A percentile compares a stretch with the other conserved stretches of the same genome.
phyloP scores from a whole-genome alignment of 345 rosid genomes.

The Isatis tinctoria region DNA sequence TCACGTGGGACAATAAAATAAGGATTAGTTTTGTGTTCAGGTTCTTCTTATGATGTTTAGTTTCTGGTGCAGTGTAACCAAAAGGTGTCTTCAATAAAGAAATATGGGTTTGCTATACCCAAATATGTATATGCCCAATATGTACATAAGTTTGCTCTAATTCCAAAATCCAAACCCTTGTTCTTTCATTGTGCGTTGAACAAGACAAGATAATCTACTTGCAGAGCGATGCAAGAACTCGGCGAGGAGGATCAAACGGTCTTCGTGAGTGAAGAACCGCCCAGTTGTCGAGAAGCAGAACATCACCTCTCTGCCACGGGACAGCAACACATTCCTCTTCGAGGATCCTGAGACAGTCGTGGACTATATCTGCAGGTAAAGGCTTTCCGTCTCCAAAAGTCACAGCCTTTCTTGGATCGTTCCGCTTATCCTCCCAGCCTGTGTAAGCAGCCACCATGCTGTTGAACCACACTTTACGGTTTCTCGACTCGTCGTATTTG shows the following conservation, averaged over 20 bases:
- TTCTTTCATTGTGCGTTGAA: background rate
- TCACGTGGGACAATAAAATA: background rate
- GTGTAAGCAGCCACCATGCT: conserved; percentile 92
- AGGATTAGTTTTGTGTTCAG: background rate
- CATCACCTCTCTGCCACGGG: conserved; percentile 91
- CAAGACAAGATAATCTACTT: conserved; percentile 34
- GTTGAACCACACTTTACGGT: conserved; percentile 83
- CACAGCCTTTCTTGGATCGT: conserved; percentile 69
- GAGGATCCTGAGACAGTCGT: conserved; percentile 57
- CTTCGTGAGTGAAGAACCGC: conserved; percentile 81
- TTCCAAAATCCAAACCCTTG: background rate
- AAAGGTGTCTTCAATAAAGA: background rate
- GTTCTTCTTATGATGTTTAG: conserved; percentile 16
- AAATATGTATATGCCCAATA: background rate
- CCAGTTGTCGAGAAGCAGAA: conserved; percentile 73
- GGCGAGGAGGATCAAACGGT: conserved; percentile 71
- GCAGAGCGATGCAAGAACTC: conserved; percentile 81
- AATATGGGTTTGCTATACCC: background rate
- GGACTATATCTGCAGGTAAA: conserved; percentile 54
- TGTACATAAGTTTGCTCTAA: background rate
- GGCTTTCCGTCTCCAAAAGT: conserved; percentile 69
- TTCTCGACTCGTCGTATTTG: conserved; percentile 54
- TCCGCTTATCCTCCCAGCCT: conserved; percentile 76
- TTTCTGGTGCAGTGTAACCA: background rate
- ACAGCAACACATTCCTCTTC: conserved; percentile 76